Percentiles rank a stretch among this genome's conserved stretches.
Conservation (phyloP, 257 asterid genomes). For the Buddleja alternifolia region DNA sequence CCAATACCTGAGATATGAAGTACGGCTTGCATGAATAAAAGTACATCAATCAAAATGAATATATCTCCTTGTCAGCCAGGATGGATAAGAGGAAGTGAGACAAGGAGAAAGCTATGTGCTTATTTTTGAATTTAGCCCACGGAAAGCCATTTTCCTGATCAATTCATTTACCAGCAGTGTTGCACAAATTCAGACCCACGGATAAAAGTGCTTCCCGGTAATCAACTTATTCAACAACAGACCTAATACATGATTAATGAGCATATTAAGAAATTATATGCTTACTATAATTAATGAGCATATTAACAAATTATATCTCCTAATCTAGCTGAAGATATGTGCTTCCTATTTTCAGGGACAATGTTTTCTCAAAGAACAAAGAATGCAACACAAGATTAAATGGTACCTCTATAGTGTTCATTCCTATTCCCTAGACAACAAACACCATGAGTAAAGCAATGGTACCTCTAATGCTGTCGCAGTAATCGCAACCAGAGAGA, state of each 20-base stretch:
- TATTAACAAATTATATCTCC: neutral
- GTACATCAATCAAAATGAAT: neutral
- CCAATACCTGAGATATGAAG: conserved; percentile 73
- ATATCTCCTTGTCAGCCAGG: neutral
- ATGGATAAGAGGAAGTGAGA: neutral
- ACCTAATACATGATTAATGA: conserved; percentile 1
- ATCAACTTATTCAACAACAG: neutral
- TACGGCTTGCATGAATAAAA: conserved; percentile 12
- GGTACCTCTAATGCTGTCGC: conserved; percentile 97
- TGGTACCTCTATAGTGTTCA: too few relatives aligned
- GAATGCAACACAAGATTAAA: neutral
- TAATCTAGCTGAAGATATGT: neutral
- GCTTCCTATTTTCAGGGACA: conserved; percentile 2
- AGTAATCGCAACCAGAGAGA: conserved; percentile 95
- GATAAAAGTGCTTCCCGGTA: conserved; percentile 3
- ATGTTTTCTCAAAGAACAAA: conserved; percentile 2
- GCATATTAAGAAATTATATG: too few relatives aligned
- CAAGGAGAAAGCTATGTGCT: neutral
- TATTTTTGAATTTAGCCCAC: neutral
- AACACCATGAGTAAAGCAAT: neutral
- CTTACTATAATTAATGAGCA: neutral
- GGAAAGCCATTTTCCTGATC: conserved; percentile 22
- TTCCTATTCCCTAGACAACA: neutral
- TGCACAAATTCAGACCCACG: neutral
- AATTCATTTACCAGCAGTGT: neutral